Percentiles rank a stretch among this genome's conserved stretches.
Conservation (phyloP, 169 alveolate genomes). For the Eimeria praecox region DNA sequence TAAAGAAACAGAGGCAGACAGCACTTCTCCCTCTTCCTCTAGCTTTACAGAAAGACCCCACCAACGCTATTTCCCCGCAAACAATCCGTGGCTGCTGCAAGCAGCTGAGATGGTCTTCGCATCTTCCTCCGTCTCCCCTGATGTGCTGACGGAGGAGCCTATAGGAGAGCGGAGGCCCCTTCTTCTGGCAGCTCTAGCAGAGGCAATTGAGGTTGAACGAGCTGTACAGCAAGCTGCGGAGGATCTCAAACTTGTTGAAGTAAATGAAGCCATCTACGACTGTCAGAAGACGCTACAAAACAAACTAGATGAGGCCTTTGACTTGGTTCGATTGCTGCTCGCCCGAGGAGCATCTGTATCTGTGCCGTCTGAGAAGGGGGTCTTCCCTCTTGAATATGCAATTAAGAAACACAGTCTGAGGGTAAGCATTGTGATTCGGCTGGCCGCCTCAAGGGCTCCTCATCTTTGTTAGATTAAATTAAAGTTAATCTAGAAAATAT, state of each 20-base stretch:
- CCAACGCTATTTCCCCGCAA: background rate
- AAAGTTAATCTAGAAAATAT: too few relatives aligned
- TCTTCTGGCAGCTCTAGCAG: slow-evolving; percentile 43
- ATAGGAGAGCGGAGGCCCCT: slow-evolving; percentile 58
- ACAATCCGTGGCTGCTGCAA: slow-evolving; percentile 67
- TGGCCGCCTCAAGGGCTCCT: background rate
- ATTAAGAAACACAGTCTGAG: slow-evolving; percentile 55
- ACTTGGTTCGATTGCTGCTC: slow-evolving; percentile 58
- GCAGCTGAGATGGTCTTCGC: slow-evolving; percentile 43
- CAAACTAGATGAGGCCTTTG: slow-evolving; percentile 18
- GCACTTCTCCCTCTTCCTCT: background rate
- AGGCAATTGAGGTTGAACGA: slow-evolving; percentile 11
- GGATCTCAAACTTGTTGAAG: background rate
- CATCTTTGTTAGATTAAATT: too few relatives aligned
- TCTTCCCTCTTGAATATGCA: slow-evolving; percentile 56
- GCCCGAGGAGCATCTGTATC: slow-evolving; percentile 59
- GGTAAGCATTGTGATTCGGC: background rate
- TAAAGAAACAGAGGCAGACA: background rate
- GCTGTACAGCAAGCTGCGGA: background rate
- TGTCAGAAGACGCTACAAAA: background rate
- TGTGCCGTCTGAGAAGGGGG: slow-evolving; percentile 46
- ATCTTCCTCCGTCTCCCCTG: slow-evolving; percentile 27
- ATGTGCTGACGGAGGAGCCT: slow-evolving; percentile 59
- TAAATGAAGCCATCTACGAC: background rate
- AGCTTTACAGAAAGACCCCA: background rate